Evolutionary conservation across 495 filamentous ascomycete species (phyloP).

Genomic region (Echria macrotheca): DNA sequence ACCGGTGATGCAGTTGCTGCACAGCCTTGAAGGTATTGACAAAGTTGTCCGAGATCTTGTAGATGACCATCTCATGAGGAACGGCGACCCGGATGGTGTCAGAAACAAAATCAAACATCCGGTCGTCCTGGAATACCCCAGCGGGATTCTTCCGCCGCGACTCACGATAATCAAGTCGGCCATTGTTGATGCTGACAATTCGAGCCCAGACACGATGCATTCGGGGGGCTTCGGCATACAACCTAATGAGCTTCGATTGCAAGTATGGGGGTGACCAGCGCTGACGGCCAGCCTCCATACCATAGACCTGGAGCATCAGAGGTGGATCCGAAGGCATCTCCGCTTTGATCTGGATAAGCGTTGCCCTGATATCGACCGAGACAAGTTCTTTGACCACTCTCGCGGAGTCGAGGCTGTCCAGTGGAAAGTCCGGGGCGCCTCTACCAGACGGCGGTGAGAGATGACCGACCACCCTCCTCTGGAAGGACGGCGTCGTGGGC

Average conservation of each 20-base stretch:
- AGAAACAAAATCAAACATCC: slow-evolving; percentile 73
- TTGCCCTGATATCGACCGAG: slow-evolving; percentile 70
- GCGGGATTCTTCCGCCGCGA: slow-evolving; percentile 60
- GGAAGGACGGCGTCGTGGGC: slow-evolving; percentile 21
- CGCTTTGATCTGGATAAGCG: slow-evolving; percentile 81
- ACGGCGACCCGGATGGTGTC: slow-evolving; percentile 86
- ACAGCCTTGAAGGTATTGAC: slow-evolving; percentile 81
- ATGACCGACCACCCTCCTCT: slow-evolving; percentile 30
- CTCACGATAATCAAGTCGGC: slow-evolving; percentile 74
- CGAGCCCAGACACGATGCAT: slow-evolving; percentile 79
- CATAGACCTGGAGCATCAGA: slow-evolving; percentile 83
- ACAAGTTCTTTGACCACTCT: slow-evolving; percentile 55
- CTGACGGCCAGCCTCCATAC: slow-evolving; percentile 73
- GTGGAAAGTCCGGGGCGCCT: slow-evolving; percentile 23
- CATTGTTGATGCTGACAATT: slow-evolving; percentile 72
- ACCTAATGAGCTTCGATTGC: slow-evolving; percentile 64
- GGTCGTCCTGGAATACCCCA: slow-evolving; percentile 60
- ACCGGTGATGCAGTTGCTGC: slow-evolving; percentile 85
- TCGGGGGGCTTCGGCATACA: slow-evolving; percentile 82
- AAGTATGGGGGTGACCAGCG: slow-evolving; percentile 78
- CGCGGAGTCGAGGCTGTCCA: slow-evolving; percentile 28
- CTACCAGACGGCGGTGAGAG: slow-evolving; percentile 26
- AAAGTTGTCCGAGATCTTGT: slow-evolving; percentile 88
- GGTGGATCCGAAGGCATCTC: slow-evolving; percentile 80
- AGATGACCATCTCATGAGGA: slow-evolving; percentile 88